Conservation (phyloP, 1,139 yeast species). For the Yamadazyma siamensis region DNA sequence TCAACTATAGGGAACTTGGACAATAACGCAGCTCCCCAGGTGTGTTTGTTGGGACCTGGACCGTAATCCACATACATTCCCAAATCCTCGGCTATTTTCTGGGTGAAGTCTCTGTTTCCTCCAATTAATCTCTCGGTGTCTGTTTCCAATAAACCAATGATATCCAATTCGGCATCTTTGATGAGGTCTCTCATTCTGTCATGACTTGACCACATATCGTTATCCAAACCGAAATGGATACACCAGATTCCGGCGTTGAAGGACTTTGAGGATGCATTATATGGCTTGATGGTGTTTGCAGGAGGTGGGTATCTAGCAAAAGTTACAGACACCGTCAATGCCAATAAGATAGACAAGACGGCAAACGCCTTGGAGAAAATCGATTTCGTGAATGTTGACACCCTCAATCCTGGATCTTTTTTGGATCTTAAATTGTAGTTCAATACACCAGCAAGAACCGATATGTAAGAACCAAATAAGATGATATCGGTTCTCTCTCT, state of each 20-base stretch:
- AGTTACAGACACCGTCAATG: constrained; percentile 38
- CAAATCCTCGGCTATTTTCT: constrained; percentile 84
- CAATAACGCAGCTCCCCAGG: constrained; percentile 94
- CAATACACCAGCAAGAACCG: constrained; percentile 42
- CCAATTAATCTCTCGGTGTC: constrained; percentile 93
- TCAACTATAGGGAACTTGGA: constrained; percentile 91
- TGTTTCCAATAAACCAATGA: constrained; percentile 84
- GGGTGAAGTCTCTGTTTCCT: constrained; percentile 94
- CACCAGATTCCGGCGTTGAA: constrained; percentile 98
- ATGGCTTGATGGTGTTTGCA: constrained; percentile 59
- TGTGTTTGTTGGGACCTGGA: constrained; percentile 96
- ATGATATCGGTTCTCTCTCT: constrained; percentile 87
- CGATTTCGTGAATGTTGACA: constrained; percentile 19
- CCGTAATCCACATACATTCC: constrained; percentile 96
- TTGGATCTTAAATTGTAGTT: constrained; percentile 28
- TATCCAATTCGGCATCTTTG: constrained; percentile 82
- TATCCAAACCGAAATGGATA: constrained; percentile 92
- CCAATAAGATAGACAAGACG: constrained; percentile 26
- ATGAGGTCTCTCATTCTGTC: constrained; percentile 82
- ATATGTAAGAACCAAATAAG: constrained; percentile 39
- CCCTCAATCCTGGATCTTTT: constrained; percentile 2
- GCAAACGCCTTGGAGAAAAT: constrained; percentile 23
- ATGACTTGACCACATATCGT: constrained; percentile 98
- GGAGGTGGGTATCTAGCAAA: constrained; percentile 57
- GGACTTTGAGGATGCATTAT: constrained; percentile 56